phyloP scores from a whole-genome alignment of 345 rosid species.

The Trapa incisa region DNA sequence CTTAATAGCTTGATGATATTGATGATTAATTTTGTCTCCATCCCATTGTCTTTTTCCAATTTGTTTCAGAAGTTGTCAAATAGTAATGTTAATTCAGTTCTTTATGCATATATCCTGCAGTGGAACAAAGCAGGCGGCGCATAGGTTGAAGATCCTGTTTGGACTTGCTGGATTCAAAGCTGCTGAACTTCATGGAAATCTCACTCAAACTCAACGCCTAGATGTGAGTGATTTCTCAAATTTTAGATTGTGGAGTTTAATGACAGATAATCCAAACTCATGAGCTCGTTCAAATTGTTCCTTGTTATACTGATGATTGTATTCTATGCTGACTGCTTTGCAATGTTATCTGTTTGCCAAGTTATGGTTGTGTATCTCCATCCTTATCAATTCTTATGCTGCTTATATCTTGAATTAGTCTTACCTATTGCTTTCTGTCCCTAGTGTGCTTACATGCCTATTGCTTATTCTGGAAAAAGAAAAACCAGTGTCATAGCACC shows the following conservation, averaged over 20 bases:
- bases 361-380: background rate
- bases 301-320: background rate
- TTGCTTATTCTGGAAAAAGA: background rate
- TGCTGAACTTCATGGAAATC: conserved; percentile 97
- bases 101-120: conserved; percentile 27
- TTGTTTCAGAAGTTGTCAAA: background rate
- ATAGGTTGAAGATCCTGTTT: conserved; percentile 85
- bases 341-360: background rate
- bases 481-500: background rate
- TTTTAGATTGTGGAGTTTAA: background rate
- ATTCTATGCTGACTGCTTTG: background rate
- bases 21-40: background rate
- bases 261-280: background rate
- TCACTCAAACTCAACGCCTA: conserved; percentile 91
- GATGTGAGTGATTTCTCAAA: conserved; percentile 46
- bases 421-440: background rate
- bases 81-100: background rate
- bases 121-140: conserved; percentile 95
- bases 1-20: background rate
- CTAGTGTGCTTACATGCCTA: background rate
- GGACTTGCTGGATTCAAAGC: conserved; percentile 77
- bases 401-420: background rate
- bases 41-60: background rate
- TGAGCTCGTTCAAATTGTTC: background rate
- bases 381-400: background rate